A percentile compares a stretch with the other conserved stretches of the same genome.
phyloP scores from a whole-genome alignment of 1,284 basidiomycete genomes.

The Serendipita sp. region DNA sequence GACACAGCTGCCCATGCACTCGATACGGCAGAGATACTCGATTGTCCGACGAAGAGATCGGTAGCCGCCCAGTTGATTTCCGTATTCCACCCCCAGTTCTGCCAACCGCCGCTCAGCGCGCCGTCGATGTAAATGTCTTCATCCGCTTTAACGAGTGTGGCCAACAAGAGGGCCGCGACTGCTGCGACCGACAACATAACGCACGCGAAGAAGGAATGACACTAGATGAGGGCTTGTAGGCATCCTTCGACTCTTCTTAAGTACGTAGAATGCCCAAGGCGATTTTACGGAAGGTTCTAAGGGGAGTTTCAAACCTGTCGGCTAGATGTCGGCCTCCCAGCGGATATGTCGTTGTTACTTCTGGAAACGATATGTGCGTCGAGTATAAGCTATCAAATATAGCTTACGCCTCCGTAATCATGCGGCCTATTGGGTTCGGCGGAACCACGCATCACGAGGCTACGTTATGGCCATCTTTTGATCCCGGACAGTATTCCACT shows the following conservation, averaged over 20 bases:
- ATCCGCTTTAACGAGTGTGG: constrained; percentile 7
- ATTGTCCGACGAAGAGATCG: constrained; percentile 27
- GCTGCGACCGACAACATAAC: neutral
- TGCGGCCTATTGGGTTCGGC: neutral
- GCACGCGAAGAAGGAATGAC: neutral
- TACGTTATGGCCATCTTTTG: no score
- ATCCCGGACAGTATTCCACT: no score
- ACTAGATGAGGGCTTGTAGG: neutral
- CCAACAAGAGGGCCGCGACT: neutral
- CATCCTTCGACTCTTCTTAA: neutral
- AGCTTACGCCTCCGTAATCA: neutral
- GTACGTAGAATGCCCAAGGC: neutral
- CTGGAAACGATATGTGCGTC: neutral
- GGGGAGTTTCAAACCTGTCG: neutral
- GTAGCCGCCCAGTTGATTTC: constrained; percentile 32
- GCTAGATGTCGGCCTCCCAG: neutral
- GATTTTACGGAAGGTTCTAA: neutral
- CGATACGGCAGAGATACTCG: constrained; percentile 30
- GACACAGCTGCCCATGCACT: constrained; percentile 30
- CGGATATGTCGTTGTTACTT: neutral
- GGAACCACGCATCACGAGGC: neutral
- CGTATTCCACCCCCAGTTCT: constrained; percentile 38
- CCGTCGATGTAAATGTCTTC: constrained; percentile 13
- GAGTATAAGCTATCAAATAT: neutral
- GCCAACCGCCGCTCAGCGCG: constrained; percentile 30